Base-by-base conservation (phyloP, 208 protist species). In the Histomonas meleagridis region DNA sequence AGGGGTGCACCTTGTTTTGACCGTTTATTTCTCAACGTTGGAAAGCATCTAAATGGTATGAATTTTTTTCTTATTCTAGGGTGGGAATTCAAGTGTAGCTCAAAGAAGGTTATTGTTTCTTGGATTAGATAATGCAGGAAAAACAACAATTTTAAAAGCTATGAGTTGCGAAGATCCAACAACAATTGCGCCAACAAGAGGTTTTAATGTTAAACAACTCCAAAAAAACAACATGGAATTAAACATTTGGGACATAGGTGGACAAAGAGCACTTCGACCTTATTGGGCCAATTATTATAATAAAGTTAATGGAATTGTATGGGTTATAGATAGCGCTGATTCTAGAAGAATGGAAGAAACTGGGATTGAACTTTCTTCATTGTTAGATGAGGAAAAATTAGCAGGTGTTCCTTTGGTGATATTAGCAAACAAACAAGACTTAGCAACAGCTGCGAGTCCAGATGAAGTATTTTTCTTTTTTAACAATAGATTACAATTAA, bases 181-280 rank as follows among this genome's bases (percentile, higher is more conserved):
- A 91, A 96, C 93, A 10, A 98, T 99, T 92, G 96, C 95, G 62
- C 98, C 98, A 0, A 99, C 98, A 12, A 92, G 99, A 0, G 98
- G 98, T 16, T 99, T 99, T 93, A 98, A 99, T 93, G 99, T 99
- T 91, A 97, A 98, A 48, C 98, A 97, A 16, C 95, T 99, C 46
- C 96, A 97, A 81, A 32, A 26, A 26, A 28, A 48, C 91, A 96
- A 95, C 7, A 98, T 96, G 95, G 98, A 96, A 90, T 93, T 99
- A 43, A 99, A 99, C 92, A 95, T 99, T 53, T 99, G 98, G 97
- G 98, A 99, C 94, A 96, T 99, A 18, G 98, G 98, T 38, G 98
- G 98, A 21, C 98, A 99, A 95, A 97, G 97, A 92, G 97, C 97
- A 12, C 93, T 99, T 32, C 95, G 98, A 53, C 97, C 96, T 23